phyloP scores from a whole-genome alignment of 768 basidiomycete genomes.

The Psilocybe azurescens region DNA sequence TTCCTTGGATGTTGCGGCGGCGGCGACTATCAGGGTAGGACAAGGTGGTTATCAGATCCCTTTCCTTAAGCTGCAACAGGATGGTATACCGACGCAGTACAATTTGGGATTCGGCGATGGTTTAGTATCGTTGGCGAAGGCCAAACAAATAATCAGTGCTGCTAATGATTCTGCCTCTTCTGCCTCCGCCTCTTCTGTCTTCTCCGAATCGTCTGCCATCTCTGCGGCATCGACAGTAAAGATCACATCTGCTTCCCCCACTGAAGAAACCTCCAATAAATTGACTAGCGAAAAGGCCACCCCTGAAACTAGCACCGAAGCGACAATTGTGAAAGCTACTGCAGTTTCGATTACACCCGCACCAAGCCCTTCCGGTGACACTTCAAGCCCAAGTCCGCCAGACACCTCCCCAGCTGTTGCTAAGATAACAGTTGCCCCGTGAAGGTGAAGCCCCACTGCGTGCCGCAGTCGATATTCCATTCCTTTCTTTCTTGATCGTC shows the following conservation, averaged over 20 bases:
- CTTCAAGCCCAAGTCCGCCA: neutral
- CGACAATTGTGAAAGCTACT: neutral
- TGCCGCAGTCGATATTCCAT: neutral
- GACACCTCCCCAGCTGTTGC: neutral
- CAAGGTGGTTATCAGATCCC: conserved; percentile 65
- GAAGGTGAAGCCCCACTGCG: neutral
- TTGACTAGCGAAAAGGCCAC: neutral
- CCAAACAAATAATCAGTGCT: neutral
- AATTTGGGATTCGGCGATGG: conserved; percentile 22
- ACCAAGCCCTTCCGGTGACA: neutral
- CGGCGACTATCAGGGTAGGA: conserved; percentile 52
- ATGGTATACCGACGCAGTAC: conserved; percentile 57
- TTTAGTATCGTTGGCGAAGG: neutral
- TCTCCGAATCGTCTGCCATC: neutral
- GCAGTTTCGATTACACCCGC: neutral
- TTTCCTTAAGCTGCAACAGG: conserved; percentile 66
- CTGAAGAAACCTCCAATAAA: neutral
- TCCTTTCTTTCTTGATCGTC: neutral
- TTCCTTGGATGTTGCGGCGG: conserved; percentile 57
- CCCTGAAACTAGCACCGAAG: neutral
- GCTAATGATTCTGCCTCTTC: neutral
- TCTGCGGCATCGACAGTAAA: neutral
- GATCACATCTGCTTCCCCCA: neutral
- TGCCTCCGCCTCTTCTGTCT: neutral
- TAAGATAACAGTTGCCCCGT: neutral